Base-by-base conservation (phyloP, 2,329 filamentous ascomycete species). In the Aureobasidium uvarum region DNA sequence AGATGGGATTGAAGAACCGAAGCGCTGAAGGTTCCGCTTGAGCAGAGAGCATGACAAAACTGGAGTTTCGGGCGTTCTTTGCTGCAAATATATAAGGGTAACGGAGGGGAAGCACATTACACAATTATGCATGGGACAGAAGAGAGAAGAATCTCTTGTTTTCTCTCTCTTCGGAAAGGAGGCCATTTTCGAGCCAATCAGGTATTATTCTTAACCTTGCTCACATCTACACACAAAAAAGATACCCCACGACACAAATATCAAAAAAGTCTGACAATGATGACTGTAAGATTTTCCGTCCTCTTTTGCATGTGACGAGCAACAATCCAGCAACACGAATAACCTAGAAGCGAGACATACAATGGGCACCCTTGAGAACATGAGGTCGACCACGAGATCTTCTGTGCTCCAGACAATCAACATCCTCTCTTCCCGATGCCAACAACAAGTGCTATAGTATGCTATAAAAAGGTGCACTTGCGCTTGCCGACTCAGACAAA, bases 201-300 rank as follows among this genome's bases (percentile, higher is more conserved):
- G 48, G 25, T 51, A 33, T 51, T 51, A 51, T 51, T 31, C 16
- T 31, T 31, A 31, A 18, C 48, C 25, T 51, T 51, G 48, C 48
- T 51, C 48, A 51, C 48, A 51, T 51, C 25, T 14, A 51, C 33
- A 33, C 25, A 25, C 25, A 25, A 36, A 31, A 51, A 51, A 51
- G 48, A 51, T 51, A 51, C 48, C 48, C 48, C 48, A 51, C 48
- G 48, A 51, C 28, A 51, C 48, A 51, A 51, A 51, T 51, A 31
- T n/a, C 48, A 51, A 31, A 31, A 51, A 25, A 51, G n/a, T 31
- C 6, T 51, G 14, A 14, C 48, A 51, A 51, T 23, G 28, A 51
- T 11, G 7, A n/a, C 25, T n/a, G 46, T 50, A 31, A n/a, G 1
- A 1, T n/a, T 33, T 6, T 50, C n/a, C 3, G 3, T 13, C 10